These are phyloP conservation scores for Avena atlantica DNA, from an alignment of 176 grass and related monocot species.

Conservation along the genomic window DNA sequence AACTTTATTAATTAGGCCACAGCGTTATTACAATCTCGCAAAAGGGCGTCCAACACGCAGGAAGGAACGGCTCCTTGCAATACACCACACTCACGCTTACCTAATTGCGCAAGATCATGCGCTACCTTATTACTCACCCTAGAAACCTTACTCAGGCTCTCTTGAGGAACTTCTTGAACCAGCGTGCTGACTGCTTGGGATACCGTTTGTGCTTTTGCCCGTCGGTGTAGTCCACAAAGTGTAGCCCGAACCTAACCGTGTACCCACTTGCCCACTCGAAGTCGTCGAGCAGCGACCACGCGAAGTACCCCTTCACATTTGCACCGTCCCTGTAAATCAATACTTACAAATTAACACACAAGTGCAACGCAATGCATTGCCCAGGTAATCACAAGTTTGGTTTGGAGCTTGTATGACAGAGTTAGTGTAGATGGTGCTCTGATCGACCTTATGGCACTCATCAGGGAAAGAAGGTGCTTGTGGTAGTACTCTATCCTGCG, in stretches of 20 bases:
- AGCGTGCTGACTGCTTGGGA: constrained; percentile 47
- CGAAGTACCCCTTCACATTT: constrained; percentile 66
- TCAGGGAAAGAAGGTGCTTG: constrained; percentile 45
- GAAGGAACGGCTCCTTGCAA: too few species aligned
- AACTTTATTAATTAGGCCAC: too few species aligned
- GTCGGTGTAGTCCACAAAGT: constrained; percentile 52
- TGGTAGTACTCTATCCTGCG: constrained; percentile 53
- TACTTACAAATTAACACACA: neutral
- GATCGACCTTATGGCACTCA: constrained; percentile 52
- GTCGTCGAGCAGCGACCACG: constrained; percentile 61
- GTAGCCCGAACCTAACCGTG: constrained; percentile 52
- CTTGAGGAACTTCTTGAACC: constrained; percentile 56
- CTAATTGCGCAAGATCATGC: too few species aligned
- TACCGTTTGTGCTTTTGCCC: constrained; percentile 48
- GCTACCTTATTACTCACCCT: too few species aligned
- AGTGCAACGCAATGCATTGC: neutral
- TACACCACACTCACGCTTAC: too few species aligned
- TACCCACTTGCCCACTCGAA: constrained; percentile 60
- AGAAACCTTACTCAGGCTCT: too few species aligned
- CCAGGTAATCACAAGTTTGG: neutral
- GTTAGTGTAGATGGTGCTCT: neutral
- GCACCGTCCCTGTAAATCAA: constrained; percentile 41
- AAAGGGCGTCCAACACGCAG: too few species aligned
- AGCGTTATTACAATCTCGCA: too few species aligned
- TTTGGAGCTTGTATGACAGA: neutral